Conservation (phyloP, 345 rosid species). For the Salix purpurea region DNA sequence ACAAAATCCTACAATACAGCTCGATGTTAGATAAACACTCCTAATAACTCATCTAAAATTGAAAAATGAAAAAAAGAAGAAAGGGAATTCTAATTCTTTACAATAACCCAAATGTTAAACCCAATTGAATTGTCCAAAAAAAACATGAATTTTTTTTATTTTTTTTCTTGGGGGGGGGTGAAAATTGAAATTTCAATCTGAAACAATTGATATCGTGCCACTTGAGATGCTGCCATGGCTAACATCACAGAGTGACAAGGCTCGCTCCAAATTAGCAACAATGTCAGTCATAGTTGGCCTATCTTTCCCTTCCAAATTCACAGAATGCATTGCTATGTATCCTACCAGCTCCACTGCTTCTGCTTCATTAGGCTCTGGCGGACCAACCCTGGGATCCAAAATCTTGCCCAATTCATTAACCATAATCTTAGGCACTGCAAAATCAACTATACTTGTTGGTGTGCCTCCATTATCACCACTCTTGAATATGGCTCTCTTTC, state of each 20-base stretch:
- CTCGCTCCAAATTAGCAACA: conserved; percentile 68
- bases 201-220: conserved; percentile 46
- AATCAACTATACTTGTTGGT: conserved; percentile 65
- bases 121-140: conserved; percentile 5
- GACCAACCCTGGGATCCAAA: conserved; percentile 60
- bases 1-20: conserved; percentile 24
- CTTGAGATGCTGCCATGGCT: conserved; percentile 67
- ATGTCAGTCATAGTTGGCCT: conserved; percentile 64
- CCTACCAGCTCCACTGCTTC: conserved; percentile 88
- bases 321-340: conserved; percentile 73
- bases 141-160: background rate
- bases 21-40: conserved; percentile 22
- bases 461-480: conserved; percentile 30
- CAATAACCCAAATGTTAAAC: conserved; percentile 16
- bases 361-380: conserved; percentile 47
- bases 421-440: conserved; percentile 52
- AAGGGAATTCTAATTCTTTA: conserved; percentile 26
- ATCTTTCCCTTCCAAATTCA: conserved; percentile 62
- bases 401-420: conserved; percentile 40
- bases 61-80: background rate
- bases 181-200: conserved; percentile 33
- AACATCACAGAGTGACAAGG: conserved; percentile 39
- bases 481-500: conserved; percentile 64
- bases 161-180: background rate
- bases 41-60: background rate